A percentile compares a stretch with the other conserved stretches of the same genome.
Evolutionary conservation across 805 yeast genomes (phyloP).

Genomic region (Ogataea ramenticola): DNA sequence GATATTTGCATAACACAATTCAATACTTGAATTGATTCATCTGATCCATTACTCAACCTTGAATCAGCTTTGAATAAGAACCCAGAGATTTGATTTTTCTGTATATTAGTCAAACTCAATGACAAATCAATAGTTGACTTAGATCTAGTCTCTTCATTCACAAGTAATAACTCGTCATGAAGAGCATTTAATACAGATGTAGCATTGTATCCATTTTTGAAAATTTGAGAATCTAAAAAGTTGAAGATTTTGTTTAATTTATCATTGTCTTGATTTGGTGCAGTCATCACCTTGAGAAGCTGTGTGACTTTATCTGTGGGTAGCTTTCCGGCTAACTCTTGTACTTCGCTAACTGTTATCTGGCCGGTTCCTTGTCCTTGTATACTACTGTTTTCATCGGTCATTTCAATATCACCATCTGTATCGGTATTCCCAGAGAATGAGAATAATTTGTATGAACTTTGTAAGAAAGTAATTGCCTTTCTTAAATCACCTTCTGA

Average conservation of each 20-base stretch:
- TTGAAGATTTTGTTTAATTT: constrained; percentile 17
- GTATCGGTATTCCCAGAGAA: constrained; percentile 8
- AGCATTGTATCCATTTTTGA: constrained; percentile 27
- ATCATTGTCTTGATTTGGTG: constrained; percentile 8
- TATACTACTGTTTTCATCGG: constrained; percentile 9
- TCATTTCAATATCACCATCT: constrained; percentile 29
- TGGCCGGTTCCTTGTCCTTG: constrained; percentile 4
- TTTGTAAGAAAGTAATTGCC: constrained; percentile 85
- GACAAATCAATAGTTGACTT: constrained; percentile 24
- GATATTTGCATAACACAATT: constrained; percentile 54
- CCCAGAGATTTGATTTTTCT: constrained; percentile 60
- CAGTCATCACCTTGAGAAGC: constrained; percentile 8
- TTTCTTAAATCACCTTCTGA: constrained; percentile 89
- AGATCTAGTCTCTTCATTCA: constrained; percentile 5
- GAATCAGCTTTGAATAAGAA: constrained; percentile 70
- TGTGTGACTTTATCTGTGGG: constrained; percentile 15
- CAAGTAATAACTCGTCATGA: constrained; percentile 25
- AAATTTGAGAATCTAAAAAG: constrained; percentile 20
- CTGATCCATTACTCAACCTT: constrained; percentile 75
- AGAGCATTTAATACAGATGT: constrained; percentile 21
- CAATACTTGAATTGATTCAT: constrained; percentile 77
- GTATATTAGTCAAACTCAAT: constrained; percentile 49
- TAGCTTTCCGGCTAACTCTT: constrained; percentile 28
- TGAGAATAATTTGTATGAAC: constrained; percentile 56
- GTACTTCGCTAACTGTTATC: constrained; percentile 5